A percentile compares a stretch with the other conserved stretches of the same genome.
phyloP scores from a whole-genome alignment of 306 rosid genomes.

The Morella rubra region DNA sequence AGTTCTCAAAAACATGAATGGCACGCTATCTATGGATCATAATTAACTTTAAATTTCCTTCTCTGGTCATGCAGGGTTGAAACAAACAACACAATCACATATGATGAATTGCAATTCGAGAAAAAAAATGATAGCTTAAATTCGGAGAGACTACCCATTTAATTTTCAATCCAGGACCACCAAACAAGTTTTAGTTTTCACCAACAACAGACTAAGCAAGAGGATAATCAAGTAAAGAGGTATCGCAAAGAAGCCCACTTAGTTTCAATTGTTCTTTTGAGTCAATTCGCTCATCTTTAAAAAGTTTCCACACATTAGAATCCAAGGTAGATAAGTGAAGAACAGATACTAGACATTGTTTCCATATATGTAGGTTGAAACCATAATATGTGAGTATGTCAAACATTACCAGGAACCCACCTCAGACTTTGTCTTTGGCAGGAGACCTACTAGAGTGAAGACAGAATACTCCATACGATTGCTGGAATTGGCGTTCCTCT shows the following conservation, averaged over 20 bases:
- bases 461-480: not conserved
- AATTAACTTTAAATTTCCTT: not conserved
- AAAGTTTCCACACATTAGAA: too few species aligned
- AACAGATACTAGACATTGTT: not conserved
- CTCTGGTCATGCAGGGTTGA: conserved; percentile 25
- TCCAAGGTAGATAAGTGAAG: not conserved
- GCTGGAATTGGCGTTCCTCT: not conserved
- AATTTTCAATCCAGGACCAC: not conserved
- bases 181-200: not conserved
- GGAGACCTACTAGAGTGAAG: not conserved
- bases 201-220: not conserved
- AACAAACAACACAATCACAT: not conserved
- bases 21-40: not conserved
- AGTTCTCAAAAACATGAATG: conserved; percentile 13
- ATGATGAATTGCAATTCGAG: not conserved
- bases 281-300: not conserved
- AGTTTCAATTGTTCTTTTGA: not conserved
- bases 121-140: not conserved
- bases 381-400: not conserved
- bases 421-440: not conserved
- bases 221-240: not conserved
- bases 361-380: not conserved
- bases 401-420: not conserved
- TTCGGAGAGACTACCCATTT: not conserved
- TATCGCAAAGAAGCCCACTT: not conserved